Evolutionary conservation across 345 rosid species (phyloP).

Genomic region (Cochlearia excelsa): DNA sequence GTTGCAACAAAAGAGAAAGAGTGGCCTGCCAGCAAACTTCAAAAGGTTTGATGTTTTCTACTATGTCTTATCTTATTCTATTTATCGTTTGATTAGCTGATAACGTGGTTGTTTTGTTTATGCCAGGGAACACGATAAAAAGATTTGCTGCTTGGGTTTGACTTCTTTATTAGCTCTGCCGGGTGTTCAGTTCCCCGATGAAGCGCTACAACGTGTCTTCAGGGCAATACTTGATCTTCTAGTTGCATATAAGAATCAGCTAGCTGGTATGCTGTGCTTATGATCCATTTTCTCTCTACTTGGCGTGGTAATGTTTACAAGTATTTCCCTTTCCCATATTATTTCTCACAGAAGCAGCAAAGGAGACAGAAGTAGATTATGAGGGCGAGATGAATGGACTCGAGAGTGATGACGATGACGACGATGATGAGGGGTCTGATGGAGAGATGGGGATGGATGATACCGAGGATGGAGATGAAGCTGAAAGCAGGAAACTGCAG

Average conservation of each 20-base stretch:
- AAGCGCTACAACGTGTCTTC: conserved; percentile 84
- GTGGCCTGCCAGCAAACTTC: conserved; percentile 74
- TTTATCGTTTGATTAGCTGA: conserved; percentile 15
- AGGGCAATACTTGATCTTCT: conserved; percentile 81
- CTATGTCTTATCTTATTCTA: conserved; percentile 5
- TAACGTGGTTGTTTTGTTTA: conserved; percentile 5
- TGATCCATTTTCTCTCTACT: conserved; percentile 1
- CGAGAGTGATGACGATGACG: conserved; percentile 79
- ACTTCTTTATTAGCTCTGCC: conserved; percentile 83
- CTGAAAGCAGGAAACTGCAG: conserved; percentile 68
- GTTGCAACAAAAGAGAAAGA: conserved; percentile 88
- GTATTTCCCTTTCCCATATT: conserved; percentile 2
- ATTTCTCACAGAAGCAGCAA: conserved; percentile 66
- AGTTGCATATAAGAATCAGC: conserved; percentile 87
- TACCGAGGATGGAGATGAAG: conserved; percentile 95
- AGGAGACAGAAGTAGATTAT: conserved; percentile 74
- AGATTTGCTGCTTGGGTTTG: conserved; percentile 97
- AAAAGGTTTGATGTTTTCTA: conserved; percentile 52
- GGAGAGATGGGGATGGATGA: conserved; percentile 96
- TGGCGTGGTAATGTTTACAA: conserved; percentile 14
- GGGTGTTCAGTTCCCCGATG: conserved; percentile 76
- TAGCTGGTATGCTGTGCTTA: conserved; percentile 61
- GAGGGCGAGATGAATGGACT: conserved; percentile 96
- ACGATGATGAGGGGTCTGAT: conserved; percentile 80
- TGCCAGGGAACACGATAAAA: conserved; percentile 91